Conservation (phyloP, 2,329 filamentous ascomycete genomes). For the Aspergillus arachidicola region DNA sequence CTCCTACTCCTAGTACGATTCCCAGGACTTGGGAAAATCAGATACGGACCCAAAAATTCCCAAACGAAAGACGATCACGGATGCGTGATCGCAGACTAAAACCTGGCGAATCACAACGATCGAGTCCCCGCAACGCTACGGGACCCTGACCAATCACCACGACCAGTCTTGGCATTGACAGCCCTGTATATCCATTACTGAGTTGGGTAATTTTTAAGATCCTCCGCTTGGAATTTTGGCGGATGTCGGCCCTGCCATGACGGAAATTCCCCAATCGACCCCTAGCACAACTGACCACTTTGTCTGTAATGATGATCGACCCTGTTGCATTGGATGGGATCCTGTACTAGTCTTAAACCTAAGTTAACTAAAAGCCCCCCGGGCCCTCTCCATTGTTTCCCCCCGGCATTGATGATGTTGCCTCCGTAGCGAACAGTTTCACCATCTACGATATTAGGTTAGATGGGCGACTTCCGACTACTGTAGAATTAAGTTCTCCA, state of each 20-base stretch:
- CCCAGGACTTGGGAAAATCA: not conserved
- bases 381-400: too few relatives aligned
- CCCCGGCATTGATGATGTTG: not conserved
- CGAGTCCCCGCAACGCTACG: not conserved
- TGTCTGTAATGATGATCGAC: not conserved
- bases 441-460: not conserved
- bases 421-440: not conserved
- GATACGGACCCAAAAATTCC: not conserved
- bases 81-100: not conserved
- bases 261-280: not conserved
- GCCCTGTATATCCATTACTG: conserved; percentile 1
- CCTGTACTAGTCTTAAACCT: not conserved
- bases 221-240: conserved; percentile 1
- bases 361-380: not conserved
- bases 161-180: not conserved
- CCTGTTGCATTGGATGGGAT: not conserved
- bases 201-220: conserved; percentile 5
- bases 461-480: not conserved
- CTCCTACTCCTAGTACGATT: not conserved
- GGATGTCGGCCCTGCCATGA: not conserved
- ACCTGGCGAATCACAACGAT: not conserved
- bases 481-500: not conserved
- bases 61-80: not conserved
- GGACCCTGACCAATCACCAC: not conserved
- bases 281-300: not conserved